Base-by-base conservation (phyloP, 2,329 filamentous ascomycete genomes). In the Colletotrichum sp. region DNA sequence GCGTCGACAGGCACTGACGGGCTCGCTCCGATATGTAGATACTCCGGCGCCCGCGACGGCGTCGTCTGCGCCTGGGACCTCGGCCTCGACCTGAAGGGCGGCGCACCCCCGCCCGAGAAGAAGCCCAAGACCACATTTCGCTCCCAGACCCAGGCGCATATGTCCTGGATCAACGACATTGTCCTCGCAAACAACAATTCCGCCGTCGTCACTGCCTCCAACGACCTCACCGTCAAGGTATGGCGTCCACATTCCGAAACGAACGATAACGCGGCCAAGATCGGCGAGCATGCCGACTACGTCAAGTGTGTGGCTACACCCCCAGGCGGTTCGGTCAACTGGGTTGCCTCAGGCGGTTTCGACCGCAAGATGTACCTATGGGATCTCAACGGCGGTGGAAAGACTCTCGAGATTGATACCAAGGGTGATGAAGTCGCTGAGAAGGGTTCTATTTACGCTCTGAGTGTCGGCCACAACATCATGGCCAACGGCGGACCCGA, bases 51-150 rank as follows among this genome's bases (percentile, higher is more conserved):
- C 75, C 94, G 97, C 82, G 97, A 99, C 85, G 97, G 97, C 80
- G 94, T 97, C 66, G 94, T 99, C 79, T 99, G 97, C 86, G 95
- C 96, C 76, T 99, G 97, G 97, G 93, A 98, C 84, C 88, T 98
- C 69, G 91, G 95, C 81, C 91, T 95, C 81, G 90, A 95, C 82
- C 88, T 94, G 77, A 86, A 86, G 64, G 78, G 66, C 36, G 75
- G 75, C 69, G 78, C 71, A 78, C 75, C 71, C 78, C 78, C 34
- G 70, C 73, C 79, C 76, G 69, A 72, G 76, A 83, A 81, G 73
- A 88, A 85, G 78, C 80, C 86, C 38, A 86, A 86, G 75, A 81
- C 87, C 59, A 86, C 87, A 21, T 92, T 93, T 81, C 90, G 91
- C 75, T 85, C 89, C 56, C 91, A 92, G 79, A 90, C 89, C 18